Base-by-base conservation (phyloP, 2,329 filamentous ascomycete species). In the Penicillium sp. region DNA sequence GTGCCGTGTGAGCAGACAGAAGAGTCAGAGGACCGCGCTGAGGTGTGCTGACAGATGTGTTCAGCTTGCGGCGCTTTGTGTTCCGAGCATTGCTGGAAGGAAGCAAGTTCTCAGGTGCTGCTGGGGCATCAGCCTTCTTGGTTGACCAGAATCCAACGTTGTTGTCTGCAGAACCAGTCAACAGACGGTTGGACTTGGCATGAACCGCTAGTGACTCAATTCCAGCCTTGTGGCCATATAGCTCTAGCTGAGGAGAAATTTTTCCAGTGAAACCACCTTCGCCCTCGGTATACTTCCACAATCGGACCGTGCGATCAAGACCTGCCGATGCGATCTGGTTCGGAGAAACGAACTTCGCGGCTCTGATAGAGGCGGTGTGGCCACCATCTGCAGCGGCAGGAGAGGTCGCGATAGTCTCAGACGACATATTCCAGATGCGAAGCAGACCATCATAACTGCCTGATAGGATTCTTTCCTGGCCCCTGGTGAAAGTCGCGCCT, bases 371-470 rank as follows among this genome's bases (percentile, higher is more conserved):
- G 40, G 88, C 85, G 10, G 83, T 85, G 76, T 96, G 91, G 10
- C 90, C 89, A 48, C 89, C 88, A 35, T 84, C 82, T 57, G 81
- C 81, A 8, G 82, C 81, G 3, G 85, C 81, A 2, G 85, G 78
- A 2, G 91, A 93, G 0, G 88, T 90, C 4, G 90, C 89, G 55
- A 96, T 80, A n/a, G 89, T 80, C 59, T 94, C 83, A n/a, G 90
- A 91, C 0, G 91, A 92, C 61, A 87, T 87, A 66, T 94, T 89
- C 93, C 94, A 99, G 61, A 97, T 82, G 63, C 92, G 83, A 54
- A 97, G 77, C 16, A 96, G 77, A 9, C 93, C 93, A 72, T 99
- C 94, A 71, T 96, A 97, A 46, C 90, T 93, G 31, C 87, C 91
- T n/a, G 91, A 95, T n/a, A 96, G 78, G 58, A 97, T 88, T 60